Conservation (phyloP, 73 alveolate genomes). For the Tetrahymena elliotti region DNA sequence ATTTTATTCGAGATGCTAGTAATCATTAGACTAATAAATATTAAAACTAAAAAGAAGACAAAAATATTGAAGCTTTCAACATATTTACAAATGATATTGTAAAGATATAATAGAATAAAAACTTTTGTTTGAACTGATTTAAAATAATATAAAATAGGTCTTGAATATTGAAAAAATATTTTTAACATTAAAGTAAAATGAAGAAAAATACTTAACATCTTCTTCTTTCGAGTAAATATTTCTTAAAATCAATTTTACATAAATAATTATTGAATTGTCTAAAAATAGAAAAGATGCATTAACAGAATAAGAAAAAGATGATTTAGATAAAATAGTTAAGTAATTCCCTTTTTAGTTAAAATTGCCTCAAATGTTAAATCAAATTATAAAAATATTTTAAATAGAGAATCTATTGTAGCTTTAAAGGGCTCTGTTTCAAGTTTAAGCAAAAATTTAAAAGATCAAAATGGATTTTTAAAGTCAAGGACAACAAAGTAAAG, state of each 20-base stretch:
- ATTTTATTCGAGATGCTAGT: neutral
- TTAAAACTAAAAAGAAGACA: neutral
- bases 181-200: neutral
- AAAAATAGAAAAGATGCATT: neutral
- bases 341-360: neutral
- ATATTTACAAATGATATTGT: neutral
- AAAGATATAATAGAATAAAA: neutral
- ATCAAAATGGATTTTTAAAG: neutral
- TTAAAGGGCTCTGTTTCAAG: neutral
- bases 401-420: neutral
- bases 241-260: neutral
- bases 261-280: too few relatives aligned
- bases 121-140: neutral
- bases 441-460: neutral
- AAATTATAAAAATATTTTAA: neutral
- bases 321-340: neutral
- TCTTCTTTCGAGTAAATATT: neutral
- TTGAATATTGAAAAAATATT: neutral
- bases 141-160: neutral
- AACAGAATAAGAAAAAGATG: neutral
- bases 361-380: neutral
- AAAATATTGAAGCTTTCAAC: neutral
- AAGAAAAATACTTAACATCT: neutral
- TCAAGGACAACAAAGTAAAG: neutral
- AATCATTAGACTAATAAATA: neutral